Evolutionary conservation across 352 stramenopile genomes (phyloP).

Genomic region (Pilasporangium apinafurcum): DNA sequence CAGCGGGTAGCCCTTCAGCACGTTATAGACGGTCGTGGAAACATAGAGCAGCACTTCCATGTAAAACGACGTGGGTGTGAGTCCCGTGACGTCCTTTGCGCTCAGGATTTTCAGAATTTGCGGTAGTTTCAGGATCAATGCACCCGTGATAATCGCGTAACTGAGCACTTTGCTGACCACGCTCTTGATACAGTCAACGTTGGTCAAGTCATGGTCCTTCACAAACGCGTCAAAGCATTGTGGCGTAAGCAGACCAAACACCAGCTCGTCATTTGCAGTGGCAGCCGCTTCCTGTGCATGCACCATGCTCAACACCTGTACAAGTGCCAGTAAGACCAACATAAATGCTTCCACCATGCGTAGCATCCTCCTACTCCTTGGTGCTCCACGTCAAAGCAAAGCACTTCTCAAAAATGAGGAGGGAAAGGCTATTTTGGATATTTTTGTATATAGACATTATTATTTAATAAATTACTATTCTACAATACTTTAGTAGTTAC

Average conservation of each 20-base stretch:
- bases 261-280: slow-evolving; percentile 27
- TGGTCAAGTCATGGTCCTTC: slow-evolving; percentile 74
- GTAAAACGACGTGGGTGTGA: slow-evolving; percentile 86
- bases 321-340: slow-evolving; percentile 6
- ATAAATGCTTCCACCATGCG: slow-evolving; percentile 1
- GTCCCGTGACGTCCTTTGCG: slow-evolving; percentile 74
- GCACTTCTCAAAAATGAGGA: neutral
- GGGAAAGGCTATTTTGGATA: neutral
- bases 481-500: no score
- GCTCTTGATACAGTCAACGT: slow-evolving; percentile 79
- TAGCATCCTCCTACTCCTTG: neutral
- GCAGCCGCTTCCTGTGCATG: neutral
- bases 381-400: neutral
- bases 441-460: no score
- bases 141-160: slow-evolving; percentile 84
- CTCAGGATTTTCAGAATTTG: slow-evolving; percentile 87
- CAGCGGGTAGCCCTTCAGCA: slow-evolving; percentile 76
- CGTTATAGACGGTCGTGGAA: slow-evolving; percentile 79
- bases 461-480: no score
- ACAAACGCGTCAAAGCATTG: slow-evolving; percentile 80
- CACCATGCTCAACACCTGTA: slow-evolving; percentile 2
- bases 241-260: slow-evolving; percentile 68
- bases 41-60: slow-evolving; percentile 84
- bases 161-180: slow-evolving; percentile 79
- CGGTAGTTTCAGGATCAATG: slow-evolving; percentile 82